Conservation (phyloP, 1,139 yeast species). For the Yamadazyma mexicana region DNA sequence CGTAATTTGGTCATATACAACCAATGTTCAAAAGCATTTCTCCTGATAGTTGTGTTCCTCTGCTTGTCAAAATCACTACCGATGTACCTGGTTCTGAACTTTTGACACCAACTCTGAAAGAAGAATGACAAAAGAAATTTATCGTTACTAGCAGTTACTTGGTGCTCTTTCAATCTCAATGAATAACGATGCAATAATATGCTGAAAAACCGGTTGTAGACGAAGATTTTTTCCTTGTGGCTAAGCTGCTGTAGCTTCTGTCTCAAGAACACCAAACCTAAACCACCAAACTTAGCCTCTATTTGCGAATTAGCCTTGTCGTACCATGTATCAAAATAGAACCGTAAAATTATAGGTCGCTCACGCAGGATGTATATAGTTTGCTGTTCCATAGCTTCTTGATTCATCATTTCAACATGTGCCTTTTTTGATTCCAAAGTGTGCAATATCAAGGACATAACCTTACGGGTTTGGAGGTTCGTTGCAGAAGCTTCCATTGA, state of each 20-base stretch:
- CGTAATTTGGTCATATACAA: slow-evolving; percentile 6
- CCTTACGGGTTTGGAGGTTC: not conserved
- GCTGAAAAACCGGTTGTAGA: slow-evolving; percentile 8
- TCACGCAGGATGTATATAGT: too few relatives aligned
- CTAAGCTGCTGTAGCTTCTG: slow-evolving; percentile 10
- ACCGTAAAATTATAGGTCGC: not conserved
- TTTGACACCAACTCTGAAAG: slow-evolving; percentile 15
- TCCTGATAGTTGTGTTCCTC: slow-evolving; percentile 6
- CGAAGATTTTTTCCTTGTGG: slow-evolving; percentile 6
- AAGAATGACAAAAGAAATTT: slow-evolving; percentile 6
- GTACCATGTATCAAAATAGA: not conserved
- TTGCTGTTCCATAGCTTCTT: not conserved
- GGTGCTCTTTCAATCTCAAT: slow-evolving; percentile 1
- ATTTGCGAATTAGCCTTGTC: not conserved
- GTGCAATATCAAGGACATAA: not conserved
- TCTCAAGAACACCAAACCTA: not conserved
- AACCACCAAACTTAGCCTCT: not conserved
- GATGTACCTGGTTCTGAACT: slow-evolving; percentile 4
- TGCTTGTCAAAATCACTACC: slow-evolving; percentile 7
- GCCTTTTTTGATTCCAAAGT: not conserved
- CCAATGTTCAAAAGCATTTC: slow-evolving; percentile 16
- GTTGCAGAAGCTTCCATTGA: not conserved
- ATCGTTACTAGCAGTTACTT: slow-evolving; percentile 3
- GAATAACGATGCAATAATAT: slow-evolving; percentile 4
- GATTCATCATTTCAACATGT: not conserved